Base-by-base conservation (phyloP, 306 rosid genomes). In the Erythrophleum fordii region DNA sequence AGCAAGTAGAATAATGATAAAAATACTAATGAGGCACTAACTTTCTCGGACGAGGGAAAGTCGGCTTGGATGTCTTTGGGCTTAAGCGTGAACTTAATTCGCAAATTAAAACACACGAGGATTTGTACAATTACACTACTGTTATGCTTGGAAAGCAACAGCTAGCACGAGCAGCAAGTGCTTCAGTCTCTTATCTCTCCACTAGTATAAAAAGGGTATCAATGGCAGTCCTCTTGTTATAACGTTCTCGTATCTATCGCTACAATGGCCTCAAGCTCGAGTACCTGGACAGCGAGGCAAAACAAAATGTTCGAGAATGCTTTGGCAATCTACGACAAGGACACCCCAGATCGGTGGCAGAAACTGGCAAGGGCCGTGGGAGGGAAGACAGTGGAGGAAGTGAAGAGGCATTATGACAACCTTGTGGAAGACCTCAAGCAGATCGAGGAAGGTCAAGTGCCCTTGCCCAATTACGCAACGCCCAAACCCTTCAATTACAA, bases 271-370 rank as follows among this genome's bases (percentile, higher is more conserved):
- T 88, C 97, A 29, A 84, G 85, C 51, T 89, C 97, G 17, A 42
- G 25, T 8, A 11, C 23, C 1, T 94, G 98, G 98, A 94, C 93
- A 14, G n/a, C 97, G 13, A 90, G 87, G 85, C 92, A 94, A 46
- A 92, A 94, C 91, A 91, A 94, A 41, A 71, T 46, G 56, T 94
- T 94, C 51, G 98, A 94, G 89, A 94, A 94, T 86, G 98, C 97
- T 55, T 70, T 94, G 76, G 96, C 91, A 8, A 80, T 91, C 37
- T 88, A 85, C 23, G 93, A 87, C 87, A 84, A 90, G 88, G 97
- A 91, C 80, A 79, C 89, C 0, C 92, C 96, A 1, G 98, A 92
- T 17, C 83, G 97, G 10, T 94, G 98, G 98, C 88, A 92, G 59
- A 92, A 92, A 11, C 73, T 94, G 26, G 96, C 98, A 1, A 86